Conservation (phyloP, 2,329 filamentous ascomycete genomes). For the Didymella lethalis region DNA sequence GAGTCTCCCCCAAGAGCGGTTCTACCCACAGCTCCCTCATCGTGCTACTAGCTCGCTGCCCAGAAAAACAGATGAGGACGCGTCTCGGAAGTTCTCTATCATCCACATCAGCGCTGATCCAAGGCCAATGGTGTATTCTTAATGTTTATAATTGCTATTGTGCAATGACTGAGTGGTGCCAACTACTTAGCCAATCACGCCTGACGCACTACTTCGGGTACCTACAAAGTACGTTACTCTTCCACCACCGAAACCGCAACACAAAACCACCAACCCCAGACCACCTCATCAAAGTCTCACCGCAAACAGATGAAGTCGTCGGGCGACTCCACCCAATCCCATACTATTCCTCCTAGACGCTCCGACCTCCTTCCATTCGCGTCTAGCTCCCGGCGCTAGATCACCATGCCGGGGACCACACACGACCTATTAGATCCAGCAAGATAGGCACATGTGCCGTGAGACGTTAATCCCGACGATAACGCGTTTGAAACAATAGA, state of each 20-base stretch:
- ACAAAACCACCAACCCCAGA: neutral
- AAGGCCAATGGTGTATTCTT: no score
- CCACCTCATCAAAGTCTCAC: constrained; percentile 1
- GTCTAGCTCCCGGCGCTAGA: constrained; percentile 22
- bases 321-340: constrained; percentile 9
- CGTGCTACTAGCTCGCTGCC: no score
- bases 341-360: constrained; percentile 3
- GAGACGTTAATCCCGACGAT: constrained; percentile 26
- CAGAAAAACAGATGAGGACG: no score
- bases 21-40: no score
- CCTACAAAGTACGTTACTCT: no score
- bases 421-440: constrained; percentile 29
- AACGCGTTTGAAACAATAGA: constrained; percentile 30
- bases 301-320: constrained; percentile 1
- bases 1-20: no score
- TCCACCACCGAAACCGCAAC: neutral
- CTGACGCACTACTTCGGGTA: no score
- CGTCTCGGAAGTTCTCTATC: no score
- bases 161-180: no score
- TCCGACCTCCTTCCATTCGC: constrained; percentile 16
- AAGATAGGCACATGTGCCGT: constrained; percentile 30
- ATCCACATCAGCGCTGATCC: no score
- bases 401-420: constrained; percentile 22
- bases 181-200: no score
- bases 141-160: no score